Conservation (phyloP, 345 rosid species). For the Arabidopsis arenosa region DNA sequence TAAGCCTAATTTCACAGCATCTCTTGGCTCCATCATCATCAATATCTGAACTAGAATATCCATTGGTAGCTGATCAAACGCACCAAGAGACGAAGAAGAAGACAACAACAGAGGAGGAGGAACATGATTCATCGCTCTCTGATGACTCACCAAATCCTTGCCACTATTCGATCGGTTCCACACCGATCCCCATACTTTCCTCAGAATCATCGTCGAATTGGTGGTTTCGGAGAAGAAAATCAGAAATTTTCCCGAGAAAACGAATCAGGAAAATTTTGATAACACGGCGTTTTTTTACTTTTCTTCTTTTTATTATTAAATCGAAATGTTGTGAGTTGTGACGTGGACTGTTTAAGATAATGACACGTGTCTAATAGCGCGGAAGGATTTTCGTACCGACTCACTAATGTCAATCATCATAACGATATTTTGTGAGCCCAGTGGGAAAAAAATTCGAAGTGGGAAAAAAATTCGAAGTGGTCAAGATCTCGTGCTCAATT, state of each 20-base stretch:
- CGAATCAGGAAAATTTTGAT: background rate
- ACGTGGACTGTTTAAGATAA: conserved; percentile 1
- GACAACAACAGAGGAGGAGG: conserved; percentile 7
- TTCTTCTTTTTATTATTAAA: background rate
- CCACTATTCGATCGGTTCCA: conserved; percentile 42
- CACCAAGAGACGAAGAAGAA: conserved; percentile 53
- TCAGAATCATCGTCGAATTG: conserved; percentile 49
- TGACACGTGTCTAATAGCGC: conserved; percentile 8
- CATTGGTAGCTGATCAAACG: conserved; percentile 62
- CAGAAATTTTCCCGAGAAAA: conserved; percentile 33
- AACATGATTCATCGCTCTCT: conserved; percentile 8
- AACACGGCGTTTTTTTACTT: background rate
- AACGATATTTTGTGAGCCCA: conserved; percentile 31
- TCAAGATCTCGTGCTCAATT: background rate
- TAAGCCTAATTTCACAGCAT: conserved; percentile 55
- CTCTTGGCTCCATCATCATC: conserved; percentile 65
- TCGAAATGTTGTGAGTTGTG: no score
- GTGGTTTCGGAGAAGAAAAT: background rate
- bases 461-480: conserved; percentile 4
- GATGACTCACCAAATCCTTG: conserved; percentile 20
- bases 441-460: background rate
- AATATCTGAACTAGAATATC: conserved; percentile 73
- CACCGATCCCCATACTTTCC: conserved; percentile 58
- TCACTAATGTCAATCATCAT: conserved; percentile 7
- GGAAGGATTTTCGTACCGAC: background rate